Evolutionary conservation across 306 rosid genomes (phyloP).

Genomic region (Glycine tomentella): DNA sequence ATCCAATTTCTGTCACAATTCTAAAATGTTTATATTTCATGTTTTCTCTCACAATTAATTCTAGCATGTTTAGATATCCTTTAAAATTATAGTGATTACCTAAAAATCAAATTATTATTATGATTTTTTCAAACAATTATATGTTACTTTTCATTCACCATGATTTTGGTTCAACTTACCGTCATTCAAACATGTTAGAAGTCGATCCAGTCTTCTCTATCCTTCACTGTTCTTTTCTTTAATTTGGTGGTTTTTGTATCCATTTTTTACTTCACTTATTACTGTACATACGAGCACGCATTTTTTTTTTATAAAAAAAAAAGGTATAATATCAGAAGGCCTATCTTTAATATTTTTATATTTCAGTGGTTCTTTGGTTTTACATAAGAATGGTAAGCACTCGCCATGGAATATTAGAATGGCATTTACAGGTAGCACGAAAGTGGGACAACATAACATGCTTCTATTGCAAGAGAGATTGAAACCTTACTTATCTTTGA

Average conservation of each 20-base stretch:
- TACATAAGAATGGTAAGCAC: slow-evolving; percentile 46
- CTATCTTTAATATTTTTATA: background rate
- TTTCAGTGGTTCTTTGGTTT: slow-evolving; percentile 27
- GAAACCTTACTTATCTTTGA: slow-evolving; percentile 43
- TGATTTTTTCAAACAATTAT: too few relatives aligned
- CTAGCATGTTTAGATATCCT: too few relatives aligned
- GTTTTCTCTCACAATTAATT: too few relatives aligned
- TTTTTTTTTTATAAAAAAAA: background rate
- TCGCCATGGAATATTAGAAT: slow-evolving; percentile 29
- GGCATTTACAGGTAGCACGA: slow-evolving; percentile 46
- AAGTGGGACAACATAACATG: slow-evolving; percentile 46
- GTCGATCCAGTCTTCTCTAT: background rate
- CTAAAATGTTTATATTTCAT: background rate
- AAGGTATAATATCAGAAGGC: background rate
- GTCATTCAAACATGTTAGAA: background rate
- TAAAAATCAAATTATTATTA: too few relatives aligned
- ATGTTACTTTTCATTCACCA: too few relatives aligned
- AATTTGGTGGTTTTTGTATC: background rate
- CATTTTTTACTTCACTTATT: background rate
- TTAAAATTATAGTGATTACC: too few relatives aligned
- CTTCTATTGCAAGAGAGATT: slow-evolving; percentile 34
- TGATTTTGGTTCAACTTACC: too few relatives aligned
- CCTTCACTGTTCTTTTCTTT: background rate
- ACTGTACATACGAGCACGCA: background rate
- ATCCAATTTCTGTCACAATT: background rate